A percentile compares a stretch with the other conserved stretches of the same genome.
Conservation (phyloP, 768 basidiomycete genomes). For the Leccinum subgranulosum region DNA sequence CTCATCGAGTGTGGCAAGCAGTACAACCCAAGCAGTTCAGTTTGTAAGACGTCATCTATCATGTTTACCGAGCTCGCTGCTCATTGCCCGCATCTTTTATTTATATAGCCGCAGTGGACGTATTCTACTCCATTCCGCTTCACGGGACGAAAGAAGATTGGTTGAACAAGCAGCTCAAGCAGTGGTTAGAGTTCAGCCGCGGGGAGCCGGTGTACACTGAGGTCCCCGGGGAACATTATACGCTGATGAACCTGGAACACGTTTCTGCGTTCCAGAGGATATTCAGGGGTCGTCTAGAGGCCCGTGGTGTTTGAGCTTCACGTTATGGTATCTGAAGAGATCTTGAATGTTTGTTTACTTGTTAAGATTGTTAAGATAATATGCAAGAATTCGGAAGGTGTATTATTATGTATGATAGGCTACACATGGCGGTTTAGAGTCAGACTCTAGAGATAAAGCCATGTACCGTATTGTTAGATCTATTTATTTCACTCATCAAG, state of each 20-base stretch:
- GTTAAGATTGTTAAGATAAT: too few species aligned
- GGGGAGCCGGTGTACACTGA: conserved; percentile 11
- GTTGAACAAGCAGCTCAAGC: conserved; percentile 21
- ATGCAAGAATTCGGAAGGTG: too few species aligned
- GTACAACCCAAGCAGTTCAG: conserved; percentile 11
- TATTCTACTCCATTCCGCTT: conserved; percentile 18
- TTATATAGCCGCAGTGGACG: conserved; percentile 9
- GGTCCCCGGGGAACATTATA: conserved; percentile 22
- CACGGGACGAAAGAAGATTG: conserved; percentile 19
- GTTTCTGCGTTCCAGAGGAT: conserved; percentile 26
- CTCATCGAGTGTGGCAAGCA: not conserved
- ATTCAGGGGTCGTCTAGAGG: conserved; percentile 20
- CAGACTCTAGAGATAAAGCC: too few species aligned
- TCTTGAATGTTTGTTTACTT: too few species aligned
- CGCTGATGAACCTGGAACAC: conserved; percentile 26
- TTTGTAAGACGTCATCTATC: conserved; percentile 10
- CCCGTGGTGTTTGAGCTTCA: not conserved
- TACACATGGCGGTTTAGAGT: too few species aligned
- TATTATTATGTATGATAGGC: too few species aligned
- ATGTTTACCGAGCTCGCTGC: not conserved
- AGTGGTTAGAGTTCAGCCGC: conserved; percentile 18
- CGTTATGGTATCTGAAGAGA: not conserved
- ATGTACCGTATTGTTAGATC: too few species aligned
- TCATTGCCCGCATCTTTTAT: not conserved
- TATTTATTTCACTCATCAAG: too few species aligned